Percentiles rank a stretch among this genome's conserved stretches.
phyloP scores from a whole-genome alignment of 345 rosid species.

The Theobroma cacao region DNA sequence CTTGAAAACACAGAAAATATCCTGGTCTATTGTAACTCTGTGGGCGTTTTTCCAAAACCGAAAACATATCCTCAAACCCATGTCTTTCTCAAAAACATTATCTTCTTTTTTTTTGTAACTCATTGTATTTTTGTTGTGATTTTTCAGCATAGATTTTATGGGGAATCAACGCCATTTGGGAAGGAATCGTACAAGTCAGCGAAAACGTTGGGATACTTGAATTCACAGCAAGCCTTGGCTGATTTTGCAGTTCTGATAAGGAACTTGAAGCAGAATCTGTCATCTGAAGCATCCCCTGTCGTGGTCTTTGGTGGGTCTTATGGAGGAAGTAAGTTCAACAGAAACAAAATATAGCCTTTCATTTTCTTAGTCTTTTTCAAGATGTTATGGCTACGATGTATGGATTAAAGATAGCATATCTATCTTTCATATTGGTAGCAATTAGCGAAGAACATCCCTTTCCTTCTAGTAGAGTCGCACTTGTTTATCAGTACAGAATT shows the following conservation, averaged over 20 bases:
- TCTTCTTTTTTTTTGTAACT: background rate
- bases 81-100: background rate
- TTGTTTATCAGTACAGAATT: background rate
- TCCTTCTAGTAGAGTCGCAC: background rate
- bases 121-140: background rate
- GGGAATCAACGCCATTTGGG: slow-evolving; percentile 71
- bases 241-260: slow-evolving; percentile 68
- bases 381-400: background rate
- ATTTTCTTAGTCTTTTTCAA: background rate
- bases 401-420: background rate
- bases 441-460: background rate
- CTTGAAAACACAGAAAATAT: background rate
- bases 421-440: background rate
- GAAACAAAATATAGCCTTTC: background rate
- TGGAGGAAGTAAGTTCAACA: slow-evolving; percentile 67
- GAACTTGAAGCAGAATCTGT: slow-evolving; percentile 70
- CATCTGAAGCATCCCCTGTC: slow-evolving; percentile 73
- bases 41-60: background rate
- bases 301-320: slow-evolving; percentile 88
- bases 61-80: background rate
- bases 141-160: slow-evolving; percentile 75
- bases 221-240: slow-evolving; percentile 80
- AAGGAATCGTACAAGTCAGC: slow-evolving; percentile 55
- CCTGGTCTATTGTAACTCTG: background rate
- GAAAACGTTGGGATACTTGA: slow-evolving; percentile 63